phyloP scores from a whole-genome alignment of 257 asterid genomes.

The Jacaranda copaia region DNA sequence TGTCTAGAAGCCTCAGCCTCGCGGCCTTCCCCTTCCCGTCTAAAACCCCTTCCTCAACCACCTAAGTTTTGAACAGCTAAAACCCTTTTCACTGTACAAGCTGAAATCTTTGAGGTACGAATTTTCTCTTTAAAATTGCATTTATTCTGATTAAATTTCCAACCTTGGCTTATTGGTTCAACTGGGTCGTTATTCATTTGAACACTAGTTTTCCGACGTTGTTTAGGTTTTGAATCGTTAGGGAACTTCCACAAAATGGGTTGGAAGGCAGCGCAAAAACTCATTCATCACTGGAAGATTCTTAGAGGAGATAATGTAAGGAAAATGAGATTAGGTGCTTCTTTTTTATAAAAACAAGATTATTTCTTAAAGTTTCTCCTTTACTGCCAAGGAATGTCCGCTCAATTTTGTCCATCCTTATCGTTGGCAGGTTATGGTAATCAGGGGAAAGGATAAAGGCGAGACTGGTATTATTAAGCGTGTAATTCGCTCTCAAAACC shows the following conservation, averaged over 20 bases:
- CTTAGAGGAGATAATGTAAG: slow-evolving; percentile 95
- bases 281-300: slow-evolving; percentile 90
- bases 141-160: neutral
- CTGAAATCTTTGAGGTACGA: slow-evolving; percentile 36
- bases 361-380: neutral
- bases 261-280: slow-evolving; percentile 95
- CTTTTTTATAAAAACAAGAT: neutral
- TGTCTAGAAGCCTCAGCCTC: neutral
- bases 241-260: slow-evolving; percentile 55
- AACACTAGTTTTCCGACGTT: neutral
- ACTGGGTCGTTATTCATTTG: neutral
- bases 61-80: slow-evolving; percentile 26
- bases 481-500: slow-evolving; percentile 86
- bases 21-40: neutral
- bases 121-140: neutral
- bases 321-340: neutral
- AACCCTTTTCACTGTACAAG: slow-evolving; percentile 36
- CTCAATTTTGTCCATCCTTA: neutral
- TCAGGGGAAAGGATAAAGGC: slow-evolving; percentile 95
- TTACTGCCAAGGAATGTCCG: neutral
- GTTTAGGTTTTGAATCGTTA: slow-evolving; percentile 13
- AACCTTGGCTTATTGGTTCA: neutral
- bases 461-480: slow-evolving; percentile 86
- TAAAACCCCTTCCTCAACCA: slow-evolving; percentile 25
- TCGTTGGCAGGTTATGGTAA: slow-evolving; percentile 79